phyloP scores from a whole-genome alignment of 2,329 filamentous ascomycete species.

The Stemphylium beticola region DNA sequence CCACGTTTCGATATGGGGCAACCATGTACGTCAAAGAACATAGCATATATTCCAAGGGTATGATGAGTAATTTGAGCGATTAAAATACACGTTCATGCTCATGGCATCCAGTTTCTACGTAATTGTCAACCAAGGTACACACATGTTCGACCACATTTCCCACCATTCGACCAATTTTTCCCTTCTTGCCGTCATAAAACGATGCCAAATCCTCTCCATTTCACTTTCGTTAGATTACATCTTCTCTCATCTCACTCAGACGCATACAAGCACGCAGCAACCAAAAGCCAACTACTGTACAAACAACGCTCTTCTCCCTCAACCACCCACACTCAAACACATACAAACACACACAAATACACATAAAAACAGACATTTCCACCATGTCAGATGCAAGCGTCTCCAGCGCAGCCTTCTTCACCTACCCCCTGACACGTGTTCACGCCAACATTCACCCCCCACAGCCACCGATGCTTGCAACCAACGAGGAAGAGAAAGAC shows the following conservation, averaged over 20 bases:
- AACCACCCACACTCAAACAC: background rate
- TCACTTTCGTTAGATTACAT: too few species aligned
- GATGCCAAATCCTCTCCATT: background rate
- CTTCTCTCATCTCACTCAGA: too few species aligned
- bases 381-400: background rate
- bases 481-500: too few species aligned
- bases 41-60: background rate
- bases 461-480: too few species aligned
- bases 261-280: too few species aligned
- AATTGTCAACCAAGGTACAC: background rate
- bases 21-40: too few species aligned
- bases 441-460: too few species aligned
- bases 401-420: background rate
- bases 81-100: background rate
- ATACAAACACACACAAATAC: background rate
- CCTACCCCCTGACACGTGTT: background rate
- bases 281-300: background rate
- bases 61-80: background rate
- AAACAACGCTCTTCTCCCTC: background rate
- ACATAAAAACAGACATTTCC: background rate
- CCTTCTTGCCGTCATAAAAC: background rate
- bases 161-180: background rate
- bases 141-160: background rate
- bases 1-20: too few species aligned
- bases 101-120: background rate